Evolutionary conservation across 106 monocot species (phyloP).

Genomic region (Hemerocallis citrina): DNA sequence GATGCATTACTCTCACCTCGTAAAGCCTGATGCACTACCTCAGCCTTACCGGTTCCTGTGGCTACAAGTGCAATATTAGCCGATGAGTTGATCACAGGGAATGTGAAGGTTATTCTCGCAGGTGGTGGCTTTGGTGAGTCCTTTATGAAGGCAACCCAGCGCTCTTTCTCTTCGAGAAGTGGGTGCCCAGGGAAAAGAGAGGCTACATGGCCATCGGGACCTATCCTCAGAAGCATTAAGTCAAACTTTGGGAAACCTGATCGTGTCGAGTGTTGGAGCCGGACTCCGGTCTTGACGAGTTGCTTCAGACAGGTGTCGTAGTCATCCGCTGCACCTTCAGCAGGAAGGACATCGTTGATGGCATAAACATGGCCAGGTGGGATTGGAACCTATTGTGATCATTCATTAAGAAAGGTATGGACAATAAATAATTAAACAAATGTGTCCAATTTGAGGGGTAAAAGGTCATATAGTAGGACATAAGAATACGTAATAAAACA

Average conservation of each 20-base stretch:
- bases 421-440: no score
- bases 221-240: constrained; percentile 61
- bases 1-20: constrained; percentile 7
- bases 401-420: background rate
- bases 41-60: constrained; percentile 41
- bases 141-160: constrained; percentile 53
- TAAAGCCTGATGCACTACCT: constrained; percentile 35
- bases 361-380: constrained; percentile 43
- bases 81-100: constrained; percentile 63
- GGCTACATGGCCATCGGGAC: constrained; percentile 66
- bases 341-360: constrained; percentile 35
- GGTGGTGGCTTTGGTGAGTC: constrained; percentile 71
- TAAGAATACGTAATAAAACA: no score
- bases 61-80: constrained; percentile 50
- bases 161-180: constrained; percentile 25
- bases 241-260: constrained; percentile 49
- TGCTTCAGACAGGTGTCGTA: constrained; percentile 46
- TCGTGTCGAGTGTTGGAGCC: constrained; percentile 10
- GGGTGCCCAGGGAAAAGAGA: constrained; percentile 60
- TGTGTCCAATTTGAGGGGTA: no score
- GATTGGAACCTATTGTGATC: constrained; percentile 62
- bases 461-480: no score
- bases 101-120: constrained; percentile 56
- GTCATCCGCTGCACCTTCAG: constrained; percentile 54
- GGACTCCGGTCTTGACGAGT: constrained; percentile 23